Conservation (phyloP, 768 basidiomycete genomes). For the Psilocybe sp. region DNA sequence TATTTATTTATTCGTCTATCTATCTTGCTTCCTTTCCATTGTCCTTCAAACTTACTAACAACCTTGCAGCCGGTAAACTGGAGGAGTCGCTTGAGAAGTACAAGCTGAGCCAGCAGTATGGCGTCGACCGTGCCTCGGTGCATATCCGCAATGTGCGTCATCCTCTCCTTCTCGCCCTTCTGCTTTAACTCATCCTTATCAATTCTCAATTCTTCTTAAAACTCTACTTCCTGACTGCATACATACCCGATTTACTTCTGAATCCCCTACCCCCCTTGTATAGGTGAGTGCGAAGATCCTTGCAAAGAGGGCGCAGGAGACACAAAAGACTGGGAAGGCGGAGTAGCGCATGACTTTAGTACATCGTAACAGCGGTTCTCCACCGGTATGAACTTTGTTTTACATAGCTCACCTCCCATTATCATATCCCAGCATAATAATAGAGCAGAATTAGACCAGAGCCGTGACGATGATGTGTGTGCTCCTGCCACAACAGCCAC, state of each 20-base stretch:
- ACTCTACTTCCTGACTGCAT: too few relatives aligned
- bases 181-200: conserved; percentile 10
- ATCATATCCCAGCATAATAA: too few relatives aligned
- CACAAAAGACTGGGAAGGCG: conserved; percentile 35
- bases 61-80: conserved; percentile 62
- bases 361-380: too few relatives aligned
- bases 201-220: too few relatives aligned
- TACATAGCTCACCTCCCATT: too few relatives aligned
- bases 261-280: too few relatives aligned
- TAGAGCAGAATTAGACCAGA: too few relatives aligned
- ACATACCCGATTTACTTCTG: too few relatives aligned
- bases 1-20: background rate
- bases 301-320: conserved; percentile 55
- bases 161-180: conserved; percentile 5
- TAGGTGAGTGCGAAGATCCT: conserved; percentile 83
- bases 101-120: conserved; percentile 72
- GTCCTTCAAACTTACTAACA: conserved; percentile 29
- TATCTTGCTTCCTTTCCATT: conserved; percentile 7
- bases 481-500: too few relatives aligned
- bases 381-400: too few relatives aligned
- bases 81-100: conserved; percentile 82
- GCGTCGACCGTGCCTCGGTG: conserved; percentile 78
- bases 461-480: too few relatives aligned
- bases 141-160: conserved; percentile 76
- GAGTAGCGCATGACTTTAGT: conserved; percentile 21